Base-by-base conservation (phyloP, 495 filamentous ascomycete species). In the Recurvomyces mirabilis region DNA sequence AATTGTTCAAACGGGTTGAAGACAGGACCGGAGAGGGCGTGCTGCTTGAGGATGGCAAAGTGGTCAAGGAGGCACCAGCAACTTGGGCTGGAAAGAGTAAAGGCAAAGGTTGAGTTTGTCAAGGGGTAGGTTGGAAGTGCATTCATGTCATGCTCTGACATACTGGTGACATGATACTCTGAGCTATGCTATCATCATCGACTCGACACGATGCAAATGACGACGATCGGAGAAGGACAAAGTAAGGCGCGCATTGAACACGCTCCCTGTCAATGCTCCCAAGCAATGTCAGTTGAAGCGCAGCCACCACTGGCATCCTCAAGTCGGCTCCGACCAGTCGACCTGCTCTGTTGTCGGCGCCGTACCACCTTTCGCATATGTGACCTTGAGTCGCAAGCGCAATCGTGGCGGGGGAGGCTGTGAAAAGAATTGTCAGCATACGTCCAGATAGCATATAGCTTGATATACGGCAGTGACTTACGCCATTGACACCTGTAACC, bases 301-400 rank as follows among this genome's bases (percentile, higher is more conserved):
- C n/a, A n/a, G n/a, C n/a, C n/a, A n/a, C n/a, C n/a, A n/a, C n/a
- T n/a, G n/a, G n/a, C n/a, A n/a, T n/a, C n/a, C n/a, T 26, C 38
- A 70, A 7, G 68, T 65, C 24, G 87, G 84, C 61, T 98, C 91
- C 38, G 79, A 75, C 91, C 91, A 98, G 68, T 95, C 88, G 45
- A 95, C 87, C 64, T 94, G 86, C 54, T 98, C 93, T 55, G 78
- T 82, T 6, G 93, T 75, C 38, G 78, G 67, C 20, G 74, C 72
- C n/a, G 66, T 70, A 20, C 75, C 72, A 40, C 80, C 79, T 52
- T 77, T 81, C 28, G 72, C 68, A 63, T 84, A 95, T 38, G 76
- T 77, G 55, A 98, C 73, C 67, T 84, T 88, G 51, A 98, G 70
- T 60, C 93, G 74, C 51, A 98, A 66, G 25, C 87, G 78, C 44